Conservation (phyloP, 768 basidiomycete species). For the Auricularia sp. region DNA sequence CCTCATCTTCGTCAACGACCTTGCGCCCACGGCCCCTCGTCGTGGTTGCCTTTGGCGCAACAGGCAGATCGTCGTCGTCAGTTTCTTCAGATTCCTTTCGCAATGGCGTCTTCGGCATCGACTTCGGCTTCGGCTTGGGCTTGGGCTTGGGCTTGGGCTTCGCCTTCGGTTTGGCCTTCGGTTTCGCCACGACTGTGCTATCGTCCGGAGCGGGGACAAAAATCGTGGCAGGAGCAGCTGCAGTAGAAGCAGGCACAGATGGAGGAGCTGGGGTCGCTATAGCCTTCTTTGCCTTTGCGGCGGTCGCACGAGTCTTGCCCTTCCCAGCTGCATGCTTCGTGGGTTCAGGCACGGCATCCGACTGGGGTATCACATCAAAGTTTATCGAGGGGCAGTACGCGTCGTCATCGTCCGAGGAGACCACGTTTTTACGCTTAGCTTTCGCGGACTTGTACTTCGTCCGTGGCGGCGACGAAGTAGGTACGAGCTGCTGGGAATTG, state of each 20-base stretch:
- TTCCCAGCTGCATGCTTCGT: background rate
- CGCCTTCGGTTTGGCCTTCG: background rate
- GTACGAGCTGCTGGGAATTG: background rate
- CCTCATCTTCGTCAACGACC: too few species aligned
- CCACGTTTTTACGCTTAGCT: background rate
- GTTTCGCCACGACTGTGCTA: too few species aligned
- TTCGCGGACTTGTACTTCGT: background rate
- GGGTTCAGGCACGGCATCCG: background rate
- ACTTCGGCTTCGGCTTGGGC: background rate
- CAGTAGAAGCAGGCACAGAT: too few species aligned
- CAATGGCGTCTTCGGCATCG: background rate
- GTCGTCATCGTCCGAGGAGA: background rate
- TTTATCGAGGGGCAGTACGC: background rate
- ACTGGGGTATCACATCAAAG: background rate
- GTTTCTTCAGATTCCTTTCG: too few species aligned
- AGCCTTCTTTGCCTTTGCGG: background rate
- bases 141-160: background rate
- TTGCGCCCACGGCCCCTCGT: too few species aligned
- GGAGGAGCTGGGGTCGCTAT: too few species aligned
- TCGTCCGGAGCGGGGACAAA: too few species aligned
- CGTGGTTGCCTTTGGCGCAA: too few species aligned
- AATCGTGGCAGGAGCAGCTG: too few species aligned
- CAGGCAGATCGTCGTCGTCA: too few species aligned
- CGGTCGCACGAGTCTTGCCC: background rate
- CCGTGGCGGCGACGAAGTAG: background rate